Percentiles rank a stretch among this genome's conserved stretches.
These are phyloP conservation scores for Nicotiana undulata DNA, from an alignment of 257 asterid genomes.

Conservation along the genomic window DNA sequence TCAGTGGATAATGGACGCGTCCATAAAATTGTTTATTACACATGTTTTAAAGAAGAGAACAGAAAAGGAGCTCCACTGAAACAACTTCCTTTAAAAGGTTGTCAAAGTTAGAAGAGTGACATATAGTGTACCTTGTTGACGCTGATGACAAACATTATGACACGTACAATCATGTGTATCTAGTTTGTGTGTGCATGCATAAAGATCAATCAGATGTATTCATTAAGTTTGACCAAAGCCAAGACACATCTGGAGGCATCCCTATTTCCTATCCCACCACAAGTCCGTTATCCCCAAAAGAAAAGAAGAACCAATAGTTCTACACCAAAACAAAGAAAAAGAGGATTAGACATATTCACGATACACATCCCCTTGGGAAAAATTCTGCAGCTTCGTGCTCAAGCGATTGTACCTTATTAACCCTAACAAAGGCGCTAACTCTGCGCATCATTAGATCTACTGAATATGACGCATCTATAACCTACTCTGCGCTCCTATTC, in stretches of 20 bases:
- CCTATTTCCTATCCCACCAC: not conserved
- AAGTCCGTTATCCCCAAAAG: no score
- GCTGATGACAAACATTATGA: not conserved
- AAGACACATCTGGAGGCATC: not conserved
- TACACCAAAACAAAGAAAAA: no score
- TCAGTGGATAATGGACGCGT: no score
- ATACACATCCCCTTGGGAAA: not conserved
- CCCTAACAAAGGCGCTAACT: not conserved
- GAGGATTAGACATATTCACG: not conserved
- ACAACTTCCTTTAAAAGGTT: no score
- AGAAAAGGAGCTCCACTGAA: no score
- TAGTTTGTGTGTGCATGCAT: not conserved
- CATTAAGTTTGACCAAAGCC: not conserved
- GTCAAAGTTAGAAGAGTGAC: no score
- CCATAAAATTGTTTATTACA: no score
- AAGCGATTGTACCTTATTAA: not conserved
- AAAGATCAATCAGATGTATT: not conserved
- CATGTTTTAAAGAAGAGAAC: no score
- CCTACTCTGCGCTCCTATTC: not conserved
- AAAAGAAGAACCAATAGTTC: no score
- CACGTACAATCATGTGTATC: not conserved
- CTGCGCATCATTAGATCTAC: not conserved
- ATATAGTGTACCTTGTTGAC: no score
- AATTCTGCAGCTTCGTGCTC: not conserved
- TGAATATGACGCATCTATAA: not conserved